Conservation (phyloP, 179 eudicot genomes). For the Vitellaria paradoxa region DNA sequence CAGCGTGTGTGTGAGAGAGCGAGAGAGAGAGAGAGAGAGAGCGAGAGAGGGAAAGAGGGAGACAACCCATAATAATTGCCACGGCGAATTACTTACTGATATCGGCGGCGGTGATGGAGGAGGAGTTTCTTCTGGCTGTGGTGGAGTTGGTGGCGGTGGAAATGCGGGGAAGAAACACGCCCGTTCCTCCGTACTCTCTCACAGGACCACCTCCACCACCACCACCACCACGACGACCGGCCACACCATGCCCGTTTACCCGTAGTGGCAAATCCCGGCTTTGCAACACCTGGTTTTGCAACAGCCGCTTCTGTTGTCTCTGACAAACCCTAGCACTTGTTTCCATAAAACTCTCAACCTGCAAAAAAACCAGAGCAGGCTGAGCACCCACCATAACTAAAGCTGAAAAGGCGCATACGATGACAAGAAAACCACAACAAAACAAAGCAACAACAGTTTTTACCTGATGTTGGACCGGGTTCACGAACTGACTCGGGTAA, state of each 20-base stretch:
- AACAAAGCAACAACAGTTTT: neutral
- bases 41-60: neutral
- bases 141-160: neutral
- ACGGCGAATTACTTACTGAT: no score
- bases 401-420: neutral
- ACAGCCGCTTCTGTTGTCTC: neutral
- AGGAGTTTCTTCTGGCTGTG: neutral
- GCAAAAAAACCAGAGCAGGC: neutral
- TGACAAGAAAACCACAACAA: neutral
- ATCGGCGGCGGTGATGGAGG: neutral
- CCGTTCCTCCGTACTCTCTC: neutral
- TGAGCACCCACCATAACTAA: neutral
- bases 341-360: neutral
- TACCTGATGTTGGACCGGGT: conserved; percentile 3
- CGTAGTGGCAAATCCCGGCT: neutral
- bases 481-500: neutral
- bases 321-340: neutral
- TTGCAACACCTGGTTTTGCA: neutral
- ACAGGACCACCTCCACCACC: neutral
- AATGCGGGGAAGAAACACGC: conserved; percentile 5
- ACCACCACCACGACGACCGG: neutral
- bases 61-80: neutral
- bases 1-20: neutral
- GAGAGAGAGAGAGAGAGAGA: neutral
- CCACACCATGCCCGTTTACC: neutral